Conservation (phyloP, 148 eudicot genomes). For the Vaccinium darrowii region DNA sequence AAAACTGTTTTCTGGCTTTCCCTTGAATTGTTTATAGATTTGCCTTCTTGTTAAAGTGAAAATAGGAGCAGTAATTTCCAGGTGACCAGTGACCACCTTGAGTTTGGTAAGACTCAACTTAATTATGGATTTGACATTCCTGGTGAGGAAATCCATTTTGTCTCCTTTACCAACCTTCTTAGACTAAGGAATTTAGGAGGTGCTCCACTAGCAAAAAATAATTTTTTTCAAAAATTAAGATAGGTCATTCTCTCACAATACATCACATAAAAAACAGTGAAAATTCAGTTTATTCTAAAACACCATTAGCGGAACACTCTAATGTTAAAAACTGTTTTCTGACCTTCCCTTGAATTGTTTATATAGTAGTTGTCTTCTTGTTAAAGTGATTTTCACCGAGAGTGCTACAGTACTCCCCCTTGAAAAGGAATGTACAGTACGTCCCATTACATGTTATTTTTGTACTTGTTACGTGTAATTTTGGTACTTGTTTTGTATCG, state of each 20-base stretch:
- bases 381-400: not conserved
- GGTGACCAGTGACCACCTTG: conserved; percentile 8
- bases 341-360: not conserved
- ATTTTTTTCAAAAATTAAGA: too few species aligned
- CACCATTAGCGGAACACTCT: too few species aligned
- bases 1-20: not conserved
- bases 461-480: too few species aligned
- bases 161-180: conserved; percentile 24
- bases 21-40: too few species aligned
- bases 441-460: too few species aligned
- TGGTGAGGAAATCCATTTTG: not conserved
- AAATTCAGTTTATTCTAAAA: too few species aligned
- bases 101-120: conserved; percentile 7
- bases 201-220: too few species aligned
- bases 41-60: not conserved
- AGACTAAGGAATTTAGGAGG: conserved; percentile 3
- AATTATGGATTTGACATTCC: conserved; percentile 21
- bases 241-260: too few species aligned
- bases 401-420: not conserved
- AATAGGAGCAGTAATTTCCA: not conserved
- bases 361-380: not conserved
- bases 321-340: not conserved
- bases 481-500: too few species aligned
- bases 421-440: too few species aligned
- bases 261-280: too few species aligned